Evolutionary conservation across 2,329 filamentous ascomycete genomes (phyloP).

Genomic region (Fusarium brevicatenulatum): DNA sequence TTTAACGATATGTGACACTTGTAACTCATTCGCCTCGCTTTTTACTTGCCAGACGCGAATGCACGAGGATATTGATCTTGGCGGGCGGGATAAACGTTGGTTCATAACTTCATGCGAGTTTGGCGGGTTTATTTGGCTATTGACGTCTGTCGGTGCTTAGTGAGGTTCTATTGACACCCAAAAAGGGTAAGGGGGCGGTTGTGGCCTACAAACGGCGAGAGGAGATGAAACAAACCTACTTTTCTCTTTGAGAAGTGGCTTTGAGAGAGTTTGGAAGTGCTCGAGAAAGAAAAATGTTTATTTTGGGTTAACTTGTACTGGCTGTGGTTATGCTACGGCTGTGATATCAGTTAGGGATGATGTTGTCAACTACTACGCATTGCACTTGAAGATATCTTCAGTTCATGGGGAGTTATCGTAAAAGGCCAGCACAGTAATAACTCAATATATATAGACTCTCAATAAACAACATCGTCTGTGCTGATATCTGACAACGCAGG

Average conservation of each 20-base stretch:
- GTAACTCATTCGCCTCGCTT: background rate
- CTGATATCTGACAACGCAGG: background rate
- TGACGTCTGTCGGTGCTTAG: slow-evolving; percentile 23
- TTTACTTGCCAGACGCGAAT: slow-evolving; percentile 11
- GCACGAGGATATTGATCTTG: slow-evolving; percentile 1
- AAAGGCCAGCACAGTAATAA: fast-evolving
- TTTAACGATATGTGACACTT: background rate
- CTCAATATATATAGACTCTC: fast-evolving
- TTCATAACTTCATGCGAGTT: background rate
- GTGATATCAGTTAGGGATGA: background rate
- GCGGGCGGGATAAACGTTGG: background rate
- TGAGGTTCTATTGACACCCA: slow-evolving; percentile 44
- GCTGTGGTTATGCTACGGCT: background rate
- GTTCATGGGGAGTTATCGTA: fast-evolving
- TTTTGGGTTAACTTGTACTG: background rate
- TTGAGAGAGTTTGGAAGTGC: background rate
- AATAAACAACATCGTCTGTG: background rate
- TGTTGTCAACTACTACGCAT: too few species aligned
- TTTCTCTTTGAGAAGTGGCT: background rate
- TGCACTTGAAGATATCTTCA: background rate
- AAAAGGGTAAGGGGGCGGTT: slow-evolving; percentile 33
- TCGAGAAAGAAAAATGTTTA: background rate
- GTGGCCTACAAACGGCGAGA: slow-evolving; percentile 2
- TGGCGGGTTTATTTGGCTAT: slow-evolving; percentile 8
- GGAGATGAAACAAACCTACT: slow-evolving; percentile 2